Evolutionary conservation across 2,329 filamentous ascomycete genomes (phyloP), one percentile per base, ranked within the genome.

Genomic region (Teratosphaeriaceae sp.): DNA sequence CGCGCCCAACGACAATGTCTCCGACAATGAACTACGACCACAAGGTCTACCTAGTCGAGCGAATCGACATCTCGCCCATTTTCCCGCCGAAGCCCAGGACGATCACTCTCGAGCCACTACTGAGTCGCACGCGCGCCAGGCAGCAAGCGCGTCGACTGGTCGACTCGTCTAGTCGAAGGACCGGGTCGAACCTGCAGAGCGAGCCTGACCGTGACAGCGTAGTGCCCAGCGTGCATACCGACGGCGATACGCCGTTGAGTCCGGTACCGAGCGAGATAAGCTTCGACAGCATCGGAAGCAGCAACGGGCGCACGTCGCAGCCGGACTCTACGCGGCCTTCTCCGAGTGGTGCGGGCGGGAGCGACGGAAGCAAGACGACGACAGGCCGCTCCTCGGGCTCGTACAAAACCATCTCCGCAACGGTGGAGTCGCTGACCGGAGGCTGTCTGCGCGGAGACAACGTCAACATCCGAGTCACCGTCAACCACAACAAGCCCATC

Each of bases 401-500:
- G 73, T 78, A 84, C 51, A 84, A 84, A 52, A 90, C 83, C 11
- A 95, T 96, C 43, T 94, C 84, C 2, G 86, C 88, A 2, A 90
- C 82, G 1, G 80, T 94, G 41, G 87, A 95, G 61, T 71, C 95
- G 18, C 70, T 85, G 23, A 86, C 84, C 59, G 84, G 85, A 11
- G 92, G 89, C 15, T 94, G 84, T 59, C 71, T 97, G 12, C 82
- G 88, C 0, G 92, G 92, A 13, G 92, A 97, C 55, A 78, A 78
- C 19, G 73, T 97, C 33, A 81, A 86, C 0, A 76, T 97, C 42
- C 84, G 79, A 55, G 82, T 97, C 40, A 80, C 77, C 1, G 82
- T 98, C 46, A 84, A 88, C 50, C 92, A 97, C 61, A 90, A 84
- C 46, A 94, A 94, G 63, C 78, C 82, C 45, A 79, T 97, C 58